phyloP scores from a whole-genome alignment of 108 stramenopile species.

The Nitzschia palea region DNA sequence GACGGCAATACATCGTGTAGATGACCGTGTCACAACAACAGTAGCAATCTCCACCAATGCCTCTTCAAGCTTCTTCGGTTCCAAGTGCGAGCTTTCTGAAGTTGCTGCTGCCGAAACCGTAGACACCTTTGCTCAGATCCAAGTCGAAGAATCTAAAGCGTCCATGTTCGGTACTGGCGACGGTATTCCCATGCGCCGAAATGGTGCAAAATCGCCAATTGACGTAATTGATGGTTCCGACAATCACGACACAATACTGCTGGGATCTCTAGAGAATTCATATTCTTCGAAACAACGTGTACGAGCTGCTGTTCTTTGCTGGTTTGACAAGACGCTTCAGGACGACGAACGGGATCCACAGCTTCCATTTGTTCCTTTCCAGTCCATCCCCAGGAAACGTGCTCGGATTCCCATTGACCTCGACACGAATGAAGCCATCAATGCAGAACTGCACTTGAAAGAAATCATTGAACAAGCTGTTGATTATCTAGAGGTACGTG shows the following conservation, averaged over 20 bases:
- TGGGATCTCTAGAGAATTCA: conserved; percentile 12
- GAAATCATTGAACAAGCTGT: conserved; percentile 15
- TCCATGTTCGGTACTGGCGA: conserved; percentile 19
- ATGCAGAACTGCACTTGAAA: conserved; percentile 23
- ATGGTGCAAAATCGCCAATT: conserved; percentile 10
- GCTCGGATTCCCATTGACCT: conserved; percentile 11
- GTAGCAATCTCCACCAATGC: neutral
- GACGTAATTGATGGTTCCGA: conserved; percentile 20
- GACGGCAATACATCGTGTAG: neutral
- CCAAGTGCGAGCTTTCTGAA: neutral
- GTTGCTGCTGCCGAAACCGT: neutral
- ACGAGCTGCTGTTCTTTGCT: conserved; percentile 15
- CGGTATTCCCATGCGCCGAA: conserved; percentile 28
- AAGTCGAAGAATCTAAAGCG: conserved; percentile 1
- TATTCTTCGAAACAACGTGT: conserved; percentile 23
- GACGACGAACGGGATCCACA: conserved; percentile 7
- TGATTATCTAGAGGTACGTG: conserved; percentile 23
- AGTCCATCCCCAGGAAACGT: neutral
- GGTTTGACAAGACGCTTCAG: conserved; percentile 13
- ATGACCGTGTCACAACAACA: neutral
- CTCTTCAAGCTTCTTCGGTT: conserved; percentile 2
- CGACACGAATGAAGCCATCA: conserved; percentile 10
- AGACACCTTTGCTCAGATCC: neutral
- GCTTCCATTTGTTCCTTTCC: conserved; percentile 10
- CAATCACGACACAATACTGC: conserved; percentile 8